Base-by-base conservation (phyloP, 2,329 filamentous ascomycete genomes). In the Alternaria postmessia region DNA sequence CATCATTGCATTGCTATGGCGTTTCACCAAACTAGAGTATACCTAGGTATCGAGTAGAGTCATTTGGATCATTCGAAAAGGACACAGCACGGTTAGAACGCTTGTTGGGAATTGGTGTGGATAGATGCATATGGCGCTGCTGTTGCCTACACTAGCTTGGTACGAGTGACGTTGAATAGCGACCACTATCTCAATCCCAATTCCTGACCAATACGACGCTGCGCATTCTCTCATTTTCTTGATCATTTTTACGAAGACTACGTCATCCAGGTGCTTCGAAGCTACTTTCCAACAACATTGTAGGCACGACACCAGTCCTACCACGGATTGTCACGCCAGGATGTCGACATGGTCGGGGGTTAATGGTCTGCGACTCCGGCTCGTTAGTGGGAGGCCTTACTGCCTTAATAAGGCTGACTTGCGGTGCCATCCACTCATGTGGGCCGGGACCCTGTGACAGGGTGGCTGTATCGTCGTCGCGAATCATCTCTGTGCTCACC, bases 321-420 rank as follows among this genome's bases (percentile, higher is more conserved):
- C 32, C 57, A 46, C 61, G 54, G 54, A 61, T 65, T 48, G 56
- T 63, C 64, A 65, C 57, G 64, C 65, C 66, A 65, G 58, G 59
- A 57, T 61, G 62, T 63, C 62, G 54, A 68, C 59, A 55, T 49
- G 49, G 53, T 54, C 63, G 57, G 64, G 59, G 44, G 46, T 56
- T 59, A 58, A 57, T 61, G 60, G 59, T 64, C 57, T 72, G 73
- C 72, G 71, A 74, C 67, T 67, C 59, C 65, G 64, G 68, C 61
- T 62, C 63, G 63, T 59, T 75, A 74, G 71, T 72, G 69, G 75
- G 74, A 59, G 67, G 74, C 75, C 74, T 78, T 43, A 58, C 52
- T 58, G 65, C 53, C 58, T 66, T 57, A 63, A 68, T 72, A 73
- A 75, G 75, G 74, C 74, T 77, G 74, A 76, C 64, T 71, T 71